Evolutionary conservation across 805 yeast species (phyloP), one percentile per base, ranked within the genome.

Genomic region (Sugiyamaella boreocaroliniensis): DNA sequence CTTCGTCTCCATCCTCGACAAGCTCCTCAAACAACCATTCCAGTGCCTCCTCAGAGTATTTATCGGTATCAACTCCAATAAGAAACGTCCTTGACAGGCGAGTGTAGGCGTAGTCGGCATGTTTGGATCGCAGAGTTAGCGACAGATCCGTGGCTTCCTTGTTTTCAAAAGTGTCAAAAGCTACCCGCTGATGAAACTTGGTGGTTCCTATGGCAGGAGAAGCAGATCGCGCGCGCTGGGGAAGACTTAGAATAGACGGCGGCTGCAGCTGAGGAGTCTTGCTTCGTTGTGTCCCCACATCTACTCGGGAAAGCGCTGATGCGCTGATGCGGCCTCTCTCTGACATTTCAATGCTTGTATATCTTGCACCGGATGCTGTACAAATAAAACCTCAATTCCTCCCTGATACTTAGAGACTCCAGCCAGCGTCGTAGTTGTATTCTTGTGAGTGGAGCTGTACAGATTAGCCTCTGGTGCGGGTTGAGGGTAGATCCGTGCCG

Each of bases 21-120:
- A 76, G 63, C 52, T 76, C 73, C 41, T 71, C 74, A 4, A 77
- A 55, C 1, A 76, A 65, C 79, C 80, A 76, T 46, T 66, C 70
- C 22, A 76, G 57, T 4, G 78, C 78, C 11, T 63, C 61, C n/a
- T 70, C 66, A 14, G 79, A 72, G 52, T 71, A 69, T 37, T 67
- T 70, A 53, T 71, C 69, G 18, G 71, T 68, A 59, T 76, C 77
- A 47, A 69, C 71, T 3, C 77, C 79, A 46, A 74, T 69, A 45
- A 77, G 57, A 37, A 76, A 65, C 9, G 79, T 74, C 34, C 79
- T 65, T 2, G 75, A 69, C 29, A 68, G 64, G 12, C 75, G 57
- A 20, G 63, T 60, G 50, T 63, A 75, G 12, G 57, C 57, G 55
- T 68, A 73, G 29, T 64, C 71, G 20, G 55, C 53, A 57, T 74